Evolutionary conservation across 176 grass and related monocot genomes (phyloP), one percentile per base, ranked within the genome.

Genomic region (Urochloa ruziziensis): DNA sequence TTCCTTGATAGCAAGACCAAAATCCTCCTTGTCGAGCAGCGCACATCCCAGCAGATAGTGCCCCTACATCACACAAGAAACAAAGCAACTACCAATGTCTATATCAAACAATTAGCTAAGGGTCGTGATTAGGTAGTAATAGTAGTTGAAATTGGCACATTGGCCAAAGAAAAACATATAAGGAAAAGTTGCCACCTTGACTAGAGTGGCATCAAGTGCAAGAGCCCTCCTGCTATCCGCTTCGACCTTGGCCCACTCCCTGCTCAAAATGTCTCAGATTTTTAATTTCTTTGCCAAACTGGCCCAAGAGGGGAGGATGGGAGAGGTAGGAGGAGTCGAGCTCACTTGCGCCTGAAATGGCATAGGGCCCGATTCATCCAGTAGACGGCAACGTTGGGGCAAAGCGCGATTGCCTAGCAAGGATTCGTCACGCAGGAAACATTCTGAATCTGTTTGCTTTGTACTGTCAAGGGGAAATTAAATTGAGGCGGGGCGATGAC

Each of bases 181-280:
- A 65, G 2, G 48, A 66, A 7, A 24, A 25, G 56, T 58, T 69
- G 52, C 47, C 21, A 90, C 95, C 92, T 94, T 97, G 57, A 91
- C 78, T 9, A 88, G 75, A 78, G 78, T 73, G 58, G 54, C 73
- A 76, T 97, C 95, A 73, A 94, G 90, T 49, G 91, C 88, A 29
- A 97, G 90, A 56, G 95, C 95, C 57, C 19, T 97, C 86, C 70
- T 79, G 92, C 92, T 93, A 86, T 97, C 95, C 84, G 89, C 90
- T 86, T 97, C 92, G 21, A 97, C 95, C 83, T 68, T 94, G 61
- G 66, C 27, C 95, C 92, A 97, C 10, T 97, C 95, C 81, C 94
- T 97, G 61, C 24, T 18, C 1, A 35, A 0, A 7, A 64, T 18
- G 25, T 4, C 33, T 32, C 24, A 64, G 37, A 36, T 17, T 25